Evolutionary conservation across 2,329 filamentous ascomycete genomes (phyloP).

Genomic region (Fusarium abutilonis): DNA sequence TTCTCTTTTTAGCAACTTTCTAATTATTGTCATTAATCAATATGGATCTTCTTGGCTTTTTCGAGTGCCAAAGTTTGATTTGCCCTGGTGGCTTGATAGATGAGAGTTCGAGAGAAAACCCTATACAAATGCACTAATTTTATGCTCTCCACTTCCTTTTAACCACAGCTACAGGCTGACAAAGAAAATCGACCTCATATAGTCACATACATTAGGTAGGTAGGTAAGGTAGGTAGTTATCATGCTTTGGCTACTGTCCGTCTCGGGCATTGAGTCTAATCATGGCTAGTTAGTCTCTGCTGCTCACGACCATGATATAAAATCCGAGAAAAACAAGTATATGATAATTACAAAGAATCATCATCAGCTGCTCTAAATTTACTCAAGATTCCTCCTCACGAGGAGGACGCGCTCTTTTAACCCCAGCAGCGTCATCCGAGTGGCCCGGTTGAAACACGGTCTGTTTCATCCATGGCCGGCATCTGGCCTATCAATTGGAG

Average conservation of each 20-base stretch:
- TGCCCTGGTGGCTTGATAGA: background rate
- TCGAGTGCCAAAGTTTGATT: background rate
- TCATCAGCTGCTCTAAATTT: background rate
- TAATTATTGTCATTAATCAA: background rate
- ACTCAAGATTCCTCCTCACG: constrained; percentile 14
- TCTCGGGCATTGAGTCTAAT: too few relatives aligned
- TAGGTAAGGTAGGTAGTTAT: too few relatives aligned
- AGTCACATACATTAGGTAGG: background rate
- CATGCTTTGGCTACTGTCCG: too few relatives aligned
- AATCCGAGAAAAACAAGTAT: background rate
- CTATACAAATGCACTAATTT: background rate
- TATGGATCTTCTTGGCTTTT: constrained; percentile 3
- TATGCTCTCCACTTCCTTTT: constrained; percentile 7
- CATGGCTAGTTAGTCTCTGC: too few relatives aligned
- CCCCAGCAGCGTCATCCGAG: constrained; percentile 36
- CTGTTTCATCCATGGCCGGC: constrained; percentile 43
- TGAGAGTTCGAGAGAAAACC: background rate
- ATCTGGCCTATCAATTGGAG: constrained; percentile 41
- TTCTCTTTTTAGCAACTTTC: constrained; percentile 14
- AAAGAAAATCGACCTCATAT: constrained; percentile 1
- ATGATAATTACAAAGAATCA: constrained; percentile 7
- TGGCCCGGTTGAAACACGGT: constrained; percentile 43
- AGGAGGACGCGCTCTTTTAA: constrained; percentile 25
- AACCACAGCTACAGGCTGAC: background rate
- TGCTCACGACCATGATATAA: background rate